Percentiles rank a stretch among this genome's conserved stretches.
These are phyloP conservation scores for Halenospora varia DNA, from an alignment of 495 filamentous ascomycete genomes.

Conservation along the genomic window DNA sequence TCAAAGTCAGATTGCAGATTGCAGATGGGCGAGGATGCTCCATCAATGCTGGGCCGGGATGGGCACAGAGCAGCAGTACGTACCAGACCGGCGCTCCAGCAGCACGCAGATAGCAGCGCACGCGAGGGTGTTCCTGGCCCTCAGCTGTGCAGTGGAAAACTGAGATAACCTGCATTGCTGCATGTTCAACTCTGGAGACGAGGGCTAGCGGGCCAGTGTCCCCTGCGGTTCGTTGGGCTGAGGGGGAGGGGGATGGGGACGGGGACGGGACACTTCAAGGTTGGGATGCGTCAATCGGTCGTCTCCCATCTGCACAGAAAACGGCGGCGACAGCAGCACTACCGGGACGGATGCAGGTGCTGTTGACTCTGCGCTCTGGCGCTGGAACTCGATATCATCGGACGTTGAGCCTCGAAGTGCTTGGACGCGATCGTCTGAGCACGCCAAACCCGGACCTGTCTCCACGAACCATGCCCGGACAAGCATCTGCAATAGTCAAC, in stretches of 20 bases:
- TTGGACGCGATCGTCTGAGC: conserved; percentile 22
- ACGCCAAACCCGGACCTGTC: background rate
- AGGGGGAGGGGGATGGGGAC: too few relatives aligned
- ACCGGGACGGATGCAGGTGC: background rate
- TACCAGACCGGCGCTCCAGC: background rate
- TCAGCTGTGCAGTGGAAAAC: background rate
- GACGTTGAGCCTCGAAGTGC: background rate
- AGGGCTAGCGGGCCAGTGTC: background rate
- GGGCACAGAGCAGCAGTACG: background rate
- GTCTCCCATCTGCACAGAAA: background rate
- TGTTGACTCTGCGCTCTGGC: background rate
- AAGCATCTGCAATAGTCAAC: too few relatives aligned
- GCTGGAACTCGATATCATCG: background rate
- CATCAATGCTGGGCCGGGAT: too few relatives aligned
- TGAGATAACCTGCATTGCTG: background rate
- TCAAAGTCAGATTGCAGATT: background rate
- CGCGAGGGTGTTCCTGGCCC: background rate
- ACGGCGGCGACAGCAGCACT: background rate
- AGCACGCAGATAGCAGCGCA: conserved; percentile 5
- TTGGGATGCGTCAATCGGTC: background rate
- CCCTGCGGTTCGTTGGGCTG: background rate
- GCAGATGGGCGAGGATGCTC: too few relatives aligned
- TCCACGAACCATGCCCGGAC: background rate
- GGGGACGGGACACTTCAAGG: too few relatives aligned
- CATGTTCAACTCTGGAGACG: conserved; percentile 15